Conservation (phyloP, 2,329 filamentous ascomycete species). For the Penicillium sp. region DNA sequence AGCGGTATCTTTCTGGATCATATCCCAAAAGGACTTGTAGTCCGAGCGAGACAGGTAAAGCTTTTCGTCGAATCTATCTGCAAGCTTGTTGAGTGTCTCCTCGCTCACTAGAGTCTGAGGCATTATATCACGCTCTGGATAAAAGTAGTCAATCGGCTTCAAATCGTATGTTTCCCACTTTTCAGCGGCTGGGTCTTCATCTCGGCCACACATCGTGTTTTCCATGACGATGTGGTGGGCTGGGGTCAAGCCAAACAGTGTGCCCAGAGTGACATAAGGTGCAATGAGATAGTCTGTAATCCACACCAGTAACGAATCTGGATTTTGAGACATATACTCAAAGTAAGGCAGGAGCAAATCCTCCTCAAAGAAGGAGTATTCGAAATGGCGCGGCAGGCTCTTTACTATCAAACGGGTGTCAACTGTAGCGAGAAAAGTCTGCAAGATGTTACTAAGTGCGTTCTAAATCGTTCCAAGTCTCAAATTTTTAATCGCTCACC, state of each 20-base stretch:
- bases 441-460: neutral
- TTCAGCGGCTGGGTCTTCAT: slow-evolving; percentile 43
- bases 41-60: slow-evolving; percentile 59
- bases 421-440: slow-evolving; percentile 70
- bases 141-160: slow-evolving; percentile 75
- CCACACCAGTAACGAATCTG: slow-evolving; percentile 65
- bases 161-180: slow-evolving; percentile 74
- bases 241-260: slow-evolving; percentile 61
- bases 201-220: slow-evolving; percentile 67
- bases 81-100: slow-evolving; percentile 65
- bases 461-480: neutral
- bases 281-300: slow-evolving; percentile 70
- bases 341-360: slow-evolving; percentile 68
- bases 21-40: slow-evolving; percentile 57
- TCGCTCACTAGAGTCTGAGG: slow-evolving; percentile 64
- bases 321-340: slow-evolving; percentile 62
- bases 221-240: slow-evolving; percentile 79
- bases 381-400: slow-evolving; percentile 68
- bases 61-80: slow-evolving; percentile 69
- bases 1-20: slow-evolving; percentile 63
- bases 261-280: slow-evolving; percentile 59
- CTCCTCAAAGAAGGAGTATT: slow-evolving; percentile 69
- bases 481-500: slow-evolving; percentile 32
- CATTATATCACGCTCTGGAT: slow-evolving; percentile 71
- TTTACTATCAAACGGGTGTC: slow-evolving; percentile 72